A percentile compares a stretch with the other conserved stretches of the same genome.
phyloP scores from a whole-genome alignment of 768 basidiomycete genomes.

The Gautieria morchelliformis region DNA sequence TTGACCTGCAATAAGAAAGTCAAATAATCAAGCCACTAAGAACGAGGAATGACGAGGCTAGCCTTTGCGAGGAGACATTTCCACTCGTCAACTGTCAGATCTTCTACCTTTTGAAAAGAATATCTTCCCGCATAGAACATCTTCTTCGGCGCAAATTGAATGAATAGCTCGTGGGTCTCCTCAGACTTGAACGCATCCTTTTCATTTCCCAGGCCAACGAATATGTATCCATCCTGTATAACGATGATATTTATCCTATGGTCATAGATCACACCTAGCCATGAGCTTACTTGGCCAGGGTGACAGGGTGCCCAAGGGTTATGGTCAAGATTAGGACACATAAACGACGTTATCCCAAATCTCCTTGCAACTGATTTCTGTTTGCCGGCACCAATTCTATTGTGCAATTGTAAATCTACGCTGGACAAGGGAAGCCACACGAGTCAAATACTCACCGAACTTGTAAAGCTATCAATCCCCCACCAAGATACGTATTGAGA shows the following conservation, averaged over 20 bases:
- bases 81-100: slow-evolving; percentile 40
- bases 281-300: slow-evolving; percentile 24
- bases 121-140: slow-evolving; percentile 42
- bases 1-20: slow-evolving; percentile 1
- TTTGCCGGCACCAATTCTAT: not conserved
- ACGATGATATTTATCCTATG: not conserved
- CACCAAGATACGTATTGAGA: not conserved
- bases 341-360: not conserved
- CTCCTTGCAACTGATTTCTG: not conserved
- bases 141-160: slow-evolving; percentile 27
- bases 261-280: not conserved
- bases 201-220: slow-evolving; percentile 42
- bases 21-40: not conserved
- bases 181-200: slow-evolving; percentile 30
- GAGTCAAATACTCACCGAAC: not conserved
- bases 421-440: not conserved
- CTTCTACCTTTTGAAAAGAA: slow-evolving; percentile 30
- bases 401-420: too few species aligned
- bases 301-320: slow-evolving; percentile 45
- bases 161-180: slow-evolving; percentile 35
- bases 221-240: slow-evolving; percentile 40
- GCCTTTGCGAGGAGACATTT: slow-evolving; percentile 30
- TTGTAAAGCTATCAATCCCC: not conserved
- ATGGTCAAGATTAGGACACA: slow-evolving; percentile 41
- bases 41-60: slow-evolving; percentile 8